Conservation (phyloP, 73 alveolate species). For the Effrenium voratum region DNA sequence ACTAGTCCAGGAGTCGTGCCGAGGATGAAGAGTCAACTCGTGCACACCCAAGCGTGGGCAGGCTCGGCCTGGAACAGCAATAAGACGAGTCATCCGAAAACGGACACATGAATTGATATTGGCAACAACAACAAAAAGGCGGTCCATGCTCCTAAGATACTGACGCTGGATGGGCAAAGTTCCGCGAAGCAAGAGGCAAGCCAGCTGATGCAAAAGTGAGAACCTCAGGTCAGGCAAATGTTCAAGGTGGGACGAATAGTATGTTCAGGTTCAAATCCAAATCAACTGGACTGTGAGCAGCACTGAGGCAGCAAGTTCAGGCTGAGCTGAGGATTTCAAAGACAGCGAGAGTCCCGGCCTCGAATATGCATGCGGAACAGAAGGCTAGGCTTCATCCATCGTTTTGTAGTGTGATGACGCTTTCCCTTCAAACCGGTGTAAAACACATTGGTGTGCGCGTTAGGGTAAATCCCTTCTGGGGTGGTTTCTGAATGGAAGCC, state of each 20-base stretch:
- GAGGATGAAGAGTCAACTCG: background rate
- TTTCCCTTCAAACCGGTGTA: too few relatives aligned
- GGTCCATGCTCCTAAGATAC: background rate
- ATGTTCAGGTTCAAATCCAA: too few relatives aligned
- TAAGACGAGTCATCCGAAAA: too few relatives aligned
- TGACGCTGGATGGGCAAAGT: background rate
- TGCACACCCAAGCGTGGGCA: background rate
- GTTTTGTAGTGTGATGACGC: too few relatives aligned
- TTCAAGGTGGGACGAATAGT: background rate
- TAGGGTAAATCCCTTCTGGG: too few relatives aligned
- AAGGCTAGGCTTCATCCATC: too few relatives aligned
- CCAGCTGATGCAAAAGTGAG: background rate
- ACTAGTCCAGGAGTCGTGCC: background rate
- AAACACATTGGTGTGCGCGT: too few relatives aligned
- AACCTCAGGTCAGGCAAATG: background rate
- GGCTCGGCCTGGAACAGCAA: background rate
- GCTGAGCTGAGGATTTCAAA: background rate
- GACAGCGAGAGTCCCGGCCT: slow-evolving; percentile 31
- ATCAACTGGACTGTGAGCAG: background rate
- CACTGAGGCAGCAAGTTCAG: background rate
- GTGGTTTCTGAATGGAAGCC: too few relatives aligned
- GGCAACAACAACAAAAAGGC: background rate
- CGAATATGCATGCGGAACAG: too few relatives aligned
- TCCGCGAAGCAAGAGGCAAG: background rate
- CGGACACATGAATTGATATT: too few relatives aligned